These are phyloP conservation scores for Sporothrix mexicana DNA, from an alignment of 2,329 filamentous ascomycete genomes.

Conservation along the genomic window DNA sequence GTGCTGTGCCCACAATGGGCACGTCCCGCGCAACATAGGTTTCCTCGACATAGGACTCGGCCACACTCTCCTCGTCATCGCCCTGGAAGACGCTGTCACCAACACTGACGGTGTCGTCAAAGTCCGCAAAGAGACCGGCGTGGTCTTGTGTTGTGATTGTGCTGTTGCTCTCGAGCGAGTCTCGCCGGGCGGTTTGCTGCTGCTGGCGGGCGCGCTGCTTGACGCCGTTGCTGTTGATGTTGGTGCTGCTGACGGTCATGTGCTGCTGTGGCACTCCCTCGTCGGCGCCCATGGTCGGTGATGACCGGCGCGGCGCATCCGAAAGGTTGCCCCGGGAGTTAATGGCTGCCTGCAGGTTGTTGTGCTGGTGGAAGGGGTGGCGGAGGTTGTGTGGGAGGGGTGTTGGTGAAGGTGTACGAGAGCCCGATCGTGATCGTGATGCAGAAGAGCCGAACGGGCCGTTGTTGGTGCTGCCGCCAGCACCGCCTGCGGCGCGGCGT, in stretches of 20 bases:
- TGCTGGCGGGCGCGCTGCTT: slow-evolving; percentile 51
- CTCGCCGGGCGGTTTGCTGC: slow-evolving; percentile 50
- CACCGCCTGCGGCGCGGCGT: slow-evolving; percentile 22
- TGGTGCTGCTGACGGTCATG: background rate
- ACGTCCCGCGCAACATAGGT: slow-evolving; percentile 44
- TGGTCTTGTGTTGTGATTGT: slow-evolving; percentile 62
- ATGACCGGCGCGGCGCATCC: slow-evolving; percentile 47
- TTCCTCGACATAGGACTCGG: slow-evolving; percentile 61
- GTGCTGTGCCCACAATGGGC: slow-evolving; percentile 31
- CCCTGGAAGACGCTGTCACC: slow-evolving; percentile 70
- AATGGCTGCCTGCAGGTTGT: slow-evolving; percentile 38
- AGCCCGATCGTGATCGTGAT: slow-evolving; percentile 41
- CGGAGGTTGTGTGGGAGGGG: slow-evolving; percentile 32
- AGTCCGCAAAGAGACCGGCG: slow-evolving; percentile 60
- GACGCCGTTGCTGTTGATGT: slow-evolving; percentile 41
- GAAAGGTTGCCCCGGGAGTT: slow-evolving; percentile 43
- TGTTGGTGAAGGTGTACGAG: slow-evolving; percentile 43
- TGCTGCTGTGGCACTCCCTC: background rate
- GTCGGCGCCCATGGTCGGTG: slow-evolving; percentile 54
- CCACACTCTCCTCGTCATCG: slow-evolving; percentile 70
- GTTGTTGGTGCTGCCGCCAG: background rate
- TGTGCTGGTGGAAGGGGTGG: slow-evolving; percentile 34
- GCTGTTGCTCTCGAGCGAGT: slow-evolving; percentile 65
- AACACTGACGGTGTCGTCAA: slow-evolving; percentile 66
- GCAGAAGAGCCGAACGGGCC: background rate